Percentiles rank a stretch among this genome's conserved stretches.
phyloP scores from a whole-genome alignment of 345 rosid species.

The Ricinus communis region DNA sequence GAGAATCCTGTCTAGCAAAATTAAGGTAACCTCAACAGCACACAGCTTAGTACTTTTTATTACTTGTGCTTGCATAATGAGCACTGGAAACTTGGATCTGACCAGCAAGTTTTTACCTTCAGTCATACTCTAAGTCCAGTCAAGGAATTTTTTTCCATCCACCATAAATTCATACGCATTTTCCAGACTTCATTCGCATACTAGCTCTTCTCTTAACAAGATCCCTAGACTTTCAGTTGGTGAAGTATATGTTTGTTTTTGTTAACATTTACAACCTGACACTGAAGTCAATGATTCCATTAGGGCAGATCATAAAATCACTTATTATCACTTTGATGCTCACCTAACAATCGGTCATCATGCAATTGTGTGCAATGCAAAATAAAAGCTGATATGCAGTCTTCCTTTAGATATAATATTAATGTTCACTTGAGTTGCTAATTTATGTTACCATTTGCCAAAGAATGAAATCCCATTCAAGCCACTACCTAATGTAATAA shows the following conservation, averaged over 20 bases:
- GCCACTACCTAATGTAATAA: conserved; percentile 2
- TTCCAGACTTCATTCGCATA: neutral
- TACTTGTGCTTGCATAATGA: neutral
- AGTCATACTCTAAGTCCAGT: neutral
- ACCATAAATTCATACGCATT: neutral
- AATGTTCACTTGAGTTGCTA: too few species aligned
- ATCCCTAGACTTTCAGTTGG: neutral
- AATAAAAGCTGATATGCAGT: neutral
- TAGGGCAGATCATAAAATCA: neutral
- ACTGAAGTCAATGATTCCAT: neutral
- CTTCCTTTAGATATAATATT: neutral
- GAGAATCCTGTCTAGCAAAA: neutral
- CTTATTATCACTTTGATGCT: neutral
- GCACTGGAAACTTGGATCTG: neutral
- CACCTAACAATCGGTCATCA: neutral
- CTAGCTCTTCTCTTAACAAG: neutral
- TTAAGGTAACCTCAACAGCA: conserved; percentile 1
- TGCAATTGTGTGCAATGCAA: neutral
- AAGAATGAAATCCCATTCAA: neutral
- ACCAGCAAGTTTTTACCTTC: neutral
- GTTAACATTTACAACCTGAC: neutral
- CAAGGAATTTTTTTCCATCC: neutral
- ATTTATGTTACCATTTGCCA: neutral
- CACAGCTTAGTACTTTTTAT: neutral
- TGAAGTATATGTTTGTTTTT: neutral